Evolutionary conservation across 148 eudicot genomes (phyloP).

Genomic region (Selenicereus undatus): DNA sequence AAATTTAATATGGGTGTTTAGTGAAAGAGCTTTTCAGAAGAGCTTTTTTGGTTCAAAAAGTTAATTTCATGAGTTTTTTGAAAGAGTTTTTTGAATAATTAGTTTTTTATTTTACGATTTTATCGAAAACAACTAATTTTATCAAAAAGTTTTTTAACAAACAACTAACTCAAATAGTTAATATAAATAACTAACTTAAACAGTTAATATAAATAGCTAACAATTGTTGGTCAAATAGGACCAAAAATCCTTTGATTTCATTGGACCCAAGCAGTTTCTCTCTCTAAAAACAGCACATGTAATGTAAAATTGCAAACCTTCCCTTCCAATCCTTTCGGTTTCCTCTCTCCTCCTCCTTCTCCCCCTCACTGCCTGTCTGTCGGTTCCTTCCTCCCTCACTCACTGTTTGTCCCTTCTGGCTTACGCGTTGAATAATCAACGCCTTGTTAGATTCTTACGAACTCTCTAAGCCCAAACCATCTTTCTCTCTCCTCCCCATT

Average conservation of each 20-base stretch:
- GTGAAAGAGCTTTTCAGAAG: too few relatives aligned
- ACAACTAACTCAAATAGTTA: too few relatives aligned
- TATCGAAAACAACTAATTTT: too few relatives aligned
- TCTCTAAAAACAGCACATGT: slow-evolving; percentile 1
- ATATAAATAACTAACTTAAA: too few relatives aligned
- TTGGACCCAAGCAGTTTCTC: neutral
- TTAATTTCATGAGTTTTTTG: too few relatives aligned
- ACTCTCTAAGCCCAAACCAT: neutral
- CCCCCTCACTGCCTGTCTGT: slow-evolving; percentile 25
- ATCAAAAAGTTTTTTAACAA: too few relatives aligned
- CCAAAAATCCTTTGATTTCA: neutral
- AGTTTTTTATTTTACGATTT: too few relatives aligned
- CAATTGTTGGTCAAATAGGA: too few relatives aligned
- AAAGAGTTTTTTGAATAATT: too few relatives aligned
- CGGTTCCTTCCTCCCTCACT: slow-evolving; percentile 22
- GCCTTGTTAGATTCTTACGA: slow-evolving; percentile 13
- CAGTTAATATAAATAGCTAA: too few relatives aligned
- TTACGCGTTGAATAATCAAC: slow-evolving; percentile 40
- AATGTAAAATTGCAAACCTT: neutral
- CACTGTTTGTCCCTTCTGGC: slow-evolving; percentile 34
- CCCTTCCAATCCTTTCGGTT: neutral
- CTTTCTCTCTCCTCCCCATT: neutral
- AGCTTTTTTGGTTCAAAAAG: too few relatives aligned
- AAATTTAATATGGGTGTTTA: too few relatives aligned
- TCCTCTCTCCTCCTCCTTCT: neutral